Base-by-base conservation (phyloP, 1,284 basidiomycete genomes). In the Trichosporon inkin region DNA sequence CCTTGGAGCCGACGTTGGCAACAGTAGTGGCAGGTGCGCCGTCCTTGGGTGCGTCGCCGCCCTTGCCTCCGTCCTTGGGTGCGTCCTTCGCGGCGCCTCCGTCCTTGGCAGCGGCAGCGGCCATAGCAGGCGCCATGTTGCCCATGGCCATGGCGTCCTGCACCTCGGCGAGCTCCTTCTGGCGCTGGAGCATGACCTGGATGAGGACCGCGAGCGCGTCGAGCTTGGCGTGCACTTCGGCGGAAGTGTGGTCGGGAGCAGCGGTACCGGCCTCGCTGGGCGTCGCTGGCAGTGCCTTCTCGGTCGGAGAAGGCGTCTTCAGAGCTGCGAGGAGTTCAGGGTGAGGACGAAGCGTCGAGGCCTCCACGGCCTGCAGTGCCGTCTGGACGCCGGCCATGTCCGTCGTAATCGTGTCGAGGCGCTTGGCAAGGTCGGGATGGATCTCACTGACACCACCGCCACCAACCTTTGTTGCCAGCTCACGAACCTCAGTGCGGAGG, bases 171-270 rank as follows among this genome's bases (percentile, higher is more conserved):
- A 77, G 62, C 59, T 75, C 56, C 20, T 19, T 41, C 54, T 61
- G 59, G 3, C 59, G 54, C 51, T 36, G 14, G 2, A 75, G 55
- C 11, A 72, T 58, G 16, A 72, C 68, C 58, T 74, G 67, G 59
- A 73, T 75, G 1, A 74, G 61, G 14, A 60, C 61, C 16, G 67
- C 70, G 35, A 78, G 70, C 11, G 60, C 63, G 54, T 78, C 76
- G 10, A 78, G 67, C 57, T 78, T 78, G 20, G 40, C 35, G 58
- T 76, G 63, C 8, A 78, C 57, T 44, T 65, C 67, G 3, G 55
- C 39, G 3, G 67, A 36, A 13, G 54, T 44, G 4, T 58, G 44
- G n/a, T 64, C 59, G 37, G 49, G 13, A 16, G 44, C 20, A 19
- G 68, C 63, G 1, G 55, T n/a, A 1, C 3, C 19, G 6, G 40